These are phyloP conservation scores for Diplocarpon mali DNA, from an alignment of 2,329 filamentous ascomycete genomes.

Conservation along the genomic window DNA sequence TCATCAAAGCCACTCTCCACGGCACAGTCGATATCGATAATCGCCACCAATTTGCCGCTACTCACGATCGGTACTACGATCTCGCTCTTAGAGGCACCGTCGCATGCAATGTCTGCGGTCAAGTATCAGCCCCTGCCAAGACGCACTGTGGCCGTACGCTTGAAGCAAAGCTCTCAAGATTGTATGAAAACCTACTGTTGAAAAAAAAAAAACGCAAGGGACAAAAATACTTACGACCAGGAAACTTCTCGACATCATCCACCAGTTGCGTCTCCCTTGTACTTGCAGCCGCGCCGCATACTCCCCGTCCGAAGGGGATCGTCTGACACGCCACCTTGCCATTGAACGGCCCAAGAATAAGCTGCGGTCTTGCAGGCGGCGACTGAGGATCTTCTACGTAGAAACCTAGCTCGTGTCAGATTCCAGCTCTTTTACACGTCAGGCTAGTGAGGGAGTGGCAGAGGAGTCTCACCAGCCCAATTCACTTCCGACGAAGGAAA, in stretches of 20 bases:
- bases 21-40: conserved; percentile 73
- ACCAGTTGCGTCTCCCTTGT: conserved; percentile 52
- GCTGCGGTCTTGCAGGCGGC: conserved; percentile 29
- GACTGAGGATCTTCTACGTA: conserved; percentile 49
- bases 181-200: background rate
- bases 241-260: conserved; percentile 60
- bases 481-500: conserved; percentile 57
- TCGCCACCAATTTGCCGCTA: conserved; percentile 47
- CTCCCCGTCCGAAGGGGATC: conserved; percentile 61
- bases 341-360: conserved; percentile 72
- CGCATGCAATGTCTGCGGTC: conserved; percentile 53
- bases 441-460: background rate
- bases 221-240: conserved; percentile 41
- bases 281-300: conserved; percentile 61
- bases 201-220: background rate
- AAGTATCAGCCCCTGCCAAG: background rate
- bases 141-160: background rate
- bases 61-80: conserved; percentile 62
- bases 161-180: background rate
- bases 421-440: background rate
- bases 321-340: conserved; percentile 72
- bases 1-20: conserved; percentile 55
- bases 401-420: conserved; percentile 45
- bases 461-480: conserved; percentile 50
- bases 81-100: conserved; percentile 65